Percentiles rank a stretch among this genome's conserved stretches.
phyloP scores from a whole-genome alignment of 768 basidiomycete species.

The Mycena maculata region DNA sequence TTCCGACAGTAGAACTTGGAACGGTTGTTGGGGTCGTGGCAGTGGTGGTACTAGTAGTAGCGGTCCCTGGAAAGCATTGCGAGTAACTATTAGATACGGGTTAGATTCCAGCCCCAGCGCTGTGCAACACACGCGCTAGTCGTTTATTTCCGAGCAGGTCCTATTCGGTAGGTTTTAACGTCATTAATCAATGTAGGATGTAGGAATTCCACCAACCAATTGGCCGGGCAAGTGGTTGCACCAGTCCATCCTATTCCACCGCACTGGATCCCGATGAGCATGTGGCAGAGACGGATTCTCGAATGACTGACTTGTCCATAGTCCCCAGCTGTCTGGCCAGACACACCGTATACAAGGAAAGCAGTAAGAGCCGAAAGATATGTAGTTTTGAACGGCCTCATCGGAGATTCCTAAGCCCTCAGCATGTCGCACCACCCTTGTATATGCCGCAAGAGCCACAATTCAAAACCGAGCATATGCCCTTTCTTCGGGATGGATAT shows the following conservation, averaged over 20 bases:
- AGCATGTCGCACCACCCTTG: no score
- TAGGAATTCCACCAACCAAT: neutral
- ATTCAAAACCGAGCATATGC: slow-evolving; percentile 31
- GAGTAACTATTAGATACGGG: slow-evolving; percentile 3
- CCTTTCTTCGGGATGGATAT: slow-evolving; percentile 29
- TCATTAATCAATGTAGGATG: no score
- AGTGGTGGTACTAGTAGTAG: slow-evolving; percentile 43
- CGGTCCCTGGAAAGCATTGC: slow-evolving; percentile 30
- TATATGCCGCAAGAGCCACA: no score
- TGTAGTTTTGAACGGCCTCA: slow-evolving; percentile 10
- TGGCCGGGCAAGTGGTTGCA: slow-evolving; percentile 25
- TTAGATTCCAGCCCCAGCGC: neutral
- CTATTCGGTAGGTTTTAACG: no score
- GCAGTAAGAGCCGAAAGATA: slow-evolving; percentile 21
- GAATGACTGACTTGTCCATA: slow-evolving; percentile 25
- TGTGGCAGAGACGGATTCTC: no score
- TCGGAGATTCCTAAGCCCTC: neutral
- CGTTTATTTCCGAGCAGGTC: slow-evolving; percentile 12
- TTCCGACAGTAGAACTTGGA: slow-evolving; percentile 30
- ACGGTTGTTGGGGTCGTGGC: slow-evolving; percentile 36
- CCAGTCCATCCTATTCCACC: slow-evolving; percentile 31
- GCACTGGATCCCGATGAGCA: slow-evolving; percentile 13
- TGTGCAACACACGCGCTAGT: neutral
- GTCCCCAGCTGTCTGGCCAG: slow-evolving; percentile 28
- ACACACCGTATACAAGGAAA: slow-evolving; percentile 9